Evolutionary conservation across 176 grass and related monocot genomes (phyloP).

Genomic region (Paspalum vaginatum): DNA sequence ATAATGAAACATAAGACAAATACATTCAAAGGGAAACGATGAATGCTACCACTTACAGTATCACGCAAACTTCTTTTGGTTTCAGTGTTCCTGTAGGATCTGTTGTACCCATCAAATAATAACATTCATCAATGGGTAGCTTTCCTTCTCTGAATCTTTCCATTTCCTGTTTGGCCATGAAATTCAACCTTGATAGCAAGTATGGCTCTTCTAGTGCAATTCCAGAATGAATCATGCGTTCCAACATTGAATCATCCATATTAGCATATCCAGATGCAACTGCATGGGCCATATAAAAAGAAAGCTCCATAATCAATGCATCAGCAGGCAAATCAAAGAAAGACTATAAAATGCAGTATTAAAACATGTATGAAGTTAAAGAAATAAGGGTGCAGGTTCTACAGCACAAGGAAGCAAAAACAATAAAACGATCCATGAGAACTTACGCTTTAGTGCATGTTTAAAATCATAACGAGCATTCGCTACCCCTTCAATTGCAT

Average conservation of each 20-base stretch:
- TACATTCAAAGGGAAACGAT: conserved; percentile 32
- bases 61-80: conserved; percentile 67
- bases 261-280: conserved; percentile 57
- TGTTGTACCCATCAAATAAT: conserved; percentile 70
- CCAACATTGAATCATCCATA: conserved; percentile 66
- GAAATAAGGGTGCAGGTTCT: neutral
- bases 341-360: neutral
- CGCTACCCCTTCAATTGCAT: conserved; percentile 47
- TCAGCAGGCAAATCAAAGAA: neutral
- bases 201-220: conserved; percentile 57
- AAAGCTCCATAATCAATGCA: neutral
- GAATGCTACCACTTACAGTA: conserved; percentile 61
- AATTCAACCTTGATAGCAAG: conserved; percentile 42
- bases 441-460: conserved; percentile 49
- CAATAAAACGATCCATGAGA: neutral
- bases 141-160: conserved; percentile 57
- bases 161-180: conserved; percentile 43
- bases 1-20: neutral
- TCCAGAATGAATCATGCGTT: conserved; percentile 67
- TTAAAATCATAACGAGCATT: conserved; percentile 29
- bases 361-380: neutral
- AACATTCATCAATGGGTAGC: conserved; percentile 63
- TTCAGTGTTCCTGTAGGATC: conserved; percentile 63
- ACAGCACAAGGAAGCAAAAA: neutral
- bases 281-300: conserved; percentile 38